phyloP scores from a whole-genome alignment of 2,329 filamentous ascomycete genomes.

The Talaromyces sp. region DNA sequence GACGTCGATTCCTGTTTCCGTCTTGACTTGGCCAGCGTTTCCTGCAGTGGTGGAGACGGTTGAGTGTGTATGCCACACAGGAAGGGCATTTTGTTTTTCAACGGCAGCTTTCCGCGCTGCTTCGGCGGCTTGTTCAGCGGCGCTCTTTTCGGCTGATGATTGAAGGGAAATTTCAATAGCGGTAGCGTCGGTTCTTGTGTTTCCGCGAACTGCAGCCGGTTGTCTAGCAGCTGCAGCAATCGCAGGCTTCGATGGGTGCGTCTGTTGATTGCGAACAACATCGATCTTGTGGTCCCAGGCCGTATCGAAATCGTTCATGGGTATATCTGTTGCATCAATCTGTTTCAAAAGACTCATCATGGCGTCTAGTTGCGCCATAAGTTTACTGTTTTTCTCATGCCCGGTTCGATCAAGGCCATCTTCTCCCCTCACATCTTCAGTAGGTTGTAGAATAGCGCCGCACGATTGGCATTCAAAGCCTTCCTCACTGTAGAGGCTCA shows the following conservation, averaged over 20 bases:
- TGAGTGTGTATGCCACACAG: constrained; percentile 50
- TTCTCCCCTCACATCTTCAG: constrained; percentile 41
- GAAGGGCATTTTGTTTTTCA: constrained; percentile 49
- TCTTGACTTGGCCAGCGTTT: constrained; percentile 24
- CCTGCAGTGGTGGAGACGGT: constrained; percentile 36
- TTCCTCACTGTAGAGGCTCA: constrained; percentile 63
- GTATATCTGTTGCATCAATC: constrained; percentile 45
- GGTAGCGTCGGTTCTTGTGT: constrained; percentile 39
- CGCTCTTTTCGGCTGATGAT: constrained; percentile 45
- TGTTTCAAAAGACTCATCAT: constrained; percentile 46
- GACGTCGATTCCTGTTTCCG: constrained; percentile 26
- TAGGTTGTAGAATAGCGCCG: constrained; percentile 43
- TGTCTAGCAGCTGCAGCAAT: constrained; percentile 37
- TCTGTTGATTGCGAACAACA: constrained; percentile 40
- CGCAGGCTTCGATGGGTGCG: constrained; percentile 36
- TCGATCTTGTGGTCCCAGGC: constrained; percentile 47
- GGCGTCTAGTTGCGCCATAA: constrained; percentile 45
- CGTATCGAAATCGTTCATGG: constrained; percentile 45
- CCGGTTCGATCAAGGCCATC: constrained; percentile 42
- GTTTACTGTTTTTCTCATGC: constrained; percentile 47
- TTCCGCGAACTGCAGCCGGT: constrained; percentile 37
- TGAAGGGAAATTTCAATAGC: constrained; percentile 48
- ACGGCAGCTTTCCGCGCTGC: constrained; percentile 44
- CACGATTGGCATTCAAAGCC: constrained; percentile 86
- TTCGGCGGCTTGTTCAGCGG: constrained; percentile 46